Evolutionary conservation across 1,284 basidiomycete genomes (phyloP), one percentile per base, ranked within the genome.

Genomic region (Melanopsichium pennsylvanicum): DNA sequence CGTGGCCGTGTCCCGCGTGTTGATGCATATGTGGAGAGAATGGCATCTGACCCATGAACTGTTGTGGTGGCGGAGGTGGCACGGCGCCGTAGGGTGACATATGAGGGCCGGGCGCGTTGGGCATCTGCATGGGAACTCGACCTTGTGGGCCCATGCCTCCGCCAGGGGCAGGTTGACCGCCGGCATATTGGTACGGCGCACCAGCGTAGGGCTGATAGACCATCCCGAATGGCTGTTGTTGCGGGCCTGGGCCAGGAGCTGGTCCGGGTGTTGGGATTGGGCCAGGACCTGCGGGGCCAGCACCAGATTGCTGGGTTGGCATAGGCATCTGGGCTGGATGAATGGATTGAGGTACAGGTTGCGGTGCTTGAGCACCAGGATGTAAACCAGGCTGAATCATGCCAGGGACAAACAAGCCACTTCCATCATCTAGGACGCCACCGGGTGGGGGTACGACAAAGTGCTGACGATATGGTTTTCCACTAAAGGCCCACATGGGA

Each of bases 401-500:
- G 11, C 57, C 63, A 8, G 51, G 51, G 2, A 68, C 58, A 27
- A 57, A 68, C 45, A 68, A 34, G 12, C 58, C 64, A 10, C 58
- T 40, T 2, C 58, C 58, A 15, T 68, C 64, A 19, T 68, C 58
- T 38, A 61, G 51, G 6, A 45, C 42, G n/a, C 31, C 52, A 15
- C 56, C 63, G 13, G 63, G 47, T 25, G 38, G 38, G 7, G 43
- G 37, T 16, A 50, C 23, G 27, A 74, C 68, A 35, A 91, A 91
- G 85, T 91, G 86, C 70, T 86, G 84, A 72, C 87, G 86, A 81
- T 90, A 92, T 36, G 91, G 88, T 82, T 93, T 92, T 75, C 93
- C 93, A 69, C 83, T 89, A 83, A 91, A 95, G 22, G 90, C 90
- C 93, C 93, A 96, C 68, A 86, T 84, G 2, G 90, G 85, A 19